A percentile compares a stretch with the other conserved stretches of the same genome.
Conservation (phyloP, 73 alveolate species). For the Blepharisma japonicum region DNA sequence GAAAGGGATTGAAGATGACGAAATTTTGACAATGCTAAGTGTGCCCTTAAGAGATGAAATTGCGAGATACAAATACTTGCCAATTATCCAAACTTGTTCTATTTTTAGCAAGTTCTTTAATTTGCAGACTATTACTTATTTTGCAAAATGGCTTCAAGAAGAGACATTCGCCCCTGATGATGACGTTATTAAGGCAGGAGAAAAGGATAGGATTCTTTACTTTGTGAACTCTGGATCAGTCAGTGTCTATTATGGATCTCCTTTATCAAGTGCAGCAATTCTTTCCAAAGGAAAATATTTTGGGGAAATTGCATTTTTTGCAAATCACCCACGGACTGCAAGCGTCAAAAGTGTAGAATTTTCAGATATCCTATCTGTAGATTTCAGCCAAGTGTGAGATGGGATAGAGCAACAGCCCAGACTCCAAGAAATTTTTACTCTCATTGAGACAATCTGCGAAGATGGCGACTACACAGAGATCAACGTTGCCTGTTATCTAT, state of each 20-base stretch:
- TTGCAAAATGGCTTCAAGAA: background rate
- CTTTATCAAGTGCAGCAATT: background rate
- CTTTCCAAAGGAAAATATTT: slow-evolving; percentile 49
- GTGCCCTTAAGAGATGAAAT: too few species aligned
- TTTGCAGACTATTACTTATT: too few species aligned
- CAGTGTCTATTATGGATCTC: background rate
- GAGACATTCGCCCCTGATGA: slow-evolving; percentile 21
- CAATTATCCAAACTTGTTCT: too few species aligned
- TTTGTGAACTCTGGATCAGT: slow-evolving; percentile 3
- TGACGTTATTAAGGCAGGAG: slow-evolving; percentile 15
- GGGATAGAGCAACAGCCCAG: too few species aligned
- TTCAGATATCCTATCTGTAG: background rate
- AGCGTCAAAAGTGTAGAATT: slow-evolving; percentile 53
- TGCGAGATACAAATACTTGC: too few species aligned
- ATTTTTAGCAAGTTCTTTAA: too few species aligned
- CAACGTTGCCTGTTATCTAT: slow-evolving; percentile 42
- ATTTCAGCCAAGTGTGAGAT: too few species aligned
- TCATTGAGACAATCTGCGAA: too few species aligned
- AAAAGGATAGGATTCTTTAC: slow-evolving; percentile 4
- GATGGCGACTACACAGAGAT: background rate
- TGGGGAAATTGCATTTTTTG: slow-evolving; percentile 68
- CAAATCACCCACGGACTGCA: slow-evolving; percentile 47
- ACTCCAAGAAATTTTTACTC: too few species aligned
- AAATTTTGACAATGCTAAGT: slow-evolving; percentile 1
- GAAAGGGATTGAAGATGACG: slow-evolving; percentile 14